Base-by-base conservation (phyloP, 1,139 yeast genomes). In the Sugiyamaella paludigena region DNA sequence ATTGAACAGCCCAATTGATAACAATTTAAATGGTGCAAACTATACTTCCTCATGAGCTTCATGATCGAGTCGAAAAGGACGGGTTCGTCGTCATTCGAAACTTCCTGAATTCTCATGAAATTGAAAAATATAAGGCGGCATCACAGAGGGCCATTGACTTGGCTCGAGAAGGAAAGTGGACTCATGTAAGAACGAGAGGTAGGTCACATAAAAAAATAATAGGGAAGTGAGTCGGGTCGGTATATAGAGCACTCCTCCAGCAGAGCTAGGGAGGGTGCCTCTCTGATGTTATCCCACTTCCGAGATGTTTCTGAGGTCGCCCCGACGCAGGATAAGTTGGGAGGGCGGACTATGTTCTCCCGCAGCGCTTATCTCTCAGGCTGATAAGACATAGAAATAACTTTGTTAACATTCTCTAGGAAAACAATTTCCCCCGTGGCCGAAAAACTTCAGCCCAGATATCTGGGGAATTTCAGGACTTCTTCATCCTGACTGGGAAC, bases 371-470 rank as follows among this genome's bases (percentile, higher is more conserved):
- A n/a, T n/a, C n/a, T n/a, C n/a, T n/a, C n/a, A n/a, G n/a, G n/a
- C 12, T 9, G 32, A 24, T 7, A 11, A 15, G 26, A 15, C n/a
- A n/a, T 15, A 26, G 30, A 41, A 16, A 5, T 26, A 33, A 7
- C 28, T 6, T 8, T 16, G 11, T 40, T 36, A 30, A 24, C 32
- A 12, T 12, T 16, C 29, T 19, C 24, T 19, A 45, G 48, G 49
- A 12, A 78, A 78, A 55, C 82, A 78, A 59, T 78, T 78, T 58
- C 82, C 83, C 4, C 82, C 83, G 19, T 78, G 83, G 82, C 81
- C 81, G 11, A 67, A 69, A 54, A 75, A 76, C 55, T 76, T 74
- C 57, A 72, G 74, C 51, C 80, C 81, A 2, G 81, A 78, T 53
- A 78, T 78, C 52, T 78, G 83, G 83, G 83, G 83, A 1, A 67